Percentiles rank a stretch among this genome's conserved stretches.
Conservation (phyloP, 345 rosid genomes). For the Cardamine resedifolia region DNA sequence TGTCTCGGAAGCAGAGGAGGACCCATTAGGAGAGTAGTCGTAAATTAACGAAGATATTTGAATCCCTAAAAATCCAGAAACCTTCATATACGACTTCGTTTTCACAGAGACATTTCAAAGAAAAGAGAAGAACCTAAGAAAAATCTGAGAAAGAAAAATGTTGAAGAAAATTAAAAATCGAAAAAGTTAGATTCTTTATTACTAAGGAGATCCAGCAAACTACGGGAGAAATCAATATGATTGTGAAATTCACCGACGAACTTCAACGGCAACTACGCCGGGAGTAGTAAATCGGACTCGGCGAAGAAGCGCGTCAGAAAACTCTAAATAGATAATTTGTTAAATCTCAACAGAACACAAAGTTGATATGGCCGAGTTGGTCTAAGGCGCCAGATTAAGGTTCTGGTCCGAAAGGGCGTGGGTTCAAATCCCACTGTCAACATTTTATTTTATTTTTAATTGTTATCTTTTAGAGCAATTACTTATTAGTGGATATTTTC, state of each 20-base stretch:
- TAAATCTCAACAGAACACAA: accelerated
- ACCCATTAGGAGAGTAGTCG: slow-evolving; percentile 47
- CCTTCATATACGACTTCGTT: not conserved
- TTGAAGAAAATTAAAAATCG: not conserved
- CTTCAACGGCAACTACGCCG: slow-evolving; percentile 10
- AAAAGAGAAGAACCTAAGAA: not conserved
- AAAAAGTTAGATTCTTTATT: not conserved
- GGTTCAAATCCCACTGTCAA: slow-evolving; percentile 98
- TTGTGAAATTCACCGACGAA: not conserved
- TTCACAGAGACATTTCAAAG: not conserved
- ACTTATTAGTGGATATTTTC: not conserved
- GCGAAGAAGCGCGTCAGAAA: not conserved
- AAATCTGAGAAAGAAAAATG: not conserved
- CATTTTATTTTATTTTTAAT: slow-evolving; percentile 10
- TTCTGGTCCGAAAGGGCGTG: slow-evolving; percentile 99
- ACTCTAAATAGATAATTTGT: not conserved
- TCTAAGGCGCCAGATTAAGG: slow-evolving; percentile 99
- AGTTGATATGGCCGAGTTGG: slow-evolving; percentile 92
- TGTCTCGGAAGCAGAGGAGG: slow-evolving; percentile 68
- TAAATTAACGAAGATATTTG: slow-evolving; percentile 11
- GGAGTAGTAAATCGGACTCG: not conserved
- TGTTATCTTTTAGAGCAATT: not conserved
- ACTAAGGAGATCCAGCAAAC: not conserved
- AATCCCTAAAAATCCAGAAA: slow-evolving; percentile 28
- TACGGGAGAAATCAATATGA: not conserved